A percentile compares a stretch with the other conserved stretches of the same genome.
Evolutionary conservation across 192 early-diverging fungal genomes (phyloP).

Genomic region (Podila minutissima): DNA sequence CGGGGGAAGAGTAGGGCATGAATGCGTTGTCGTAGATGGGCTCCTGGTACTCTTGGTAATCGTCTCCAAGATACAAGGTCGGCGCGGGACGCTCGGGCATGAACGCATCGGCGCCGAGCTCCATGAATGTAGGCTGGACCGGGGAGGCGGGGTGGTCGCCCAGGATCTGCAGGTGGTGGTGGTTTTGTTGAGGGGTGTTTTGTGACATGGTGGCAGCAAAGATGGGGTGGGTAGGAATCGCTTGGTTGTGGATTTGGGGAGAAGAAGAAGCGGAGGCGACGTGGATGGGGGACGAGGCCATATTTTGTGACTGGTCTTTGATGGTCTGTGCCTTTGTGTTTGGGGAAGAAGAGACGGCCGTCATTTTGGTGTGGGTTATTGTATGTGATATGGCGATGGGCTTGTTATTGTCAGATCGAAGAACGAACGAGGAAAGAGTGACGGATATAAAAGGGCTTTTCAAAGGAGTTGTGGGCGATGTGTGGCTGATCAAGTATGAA

Average conservation of each 20-base stretch:
- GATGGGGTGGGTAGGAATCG: constrained; percentile 3
- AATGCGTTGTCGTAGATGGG: constrained; percentile 15
- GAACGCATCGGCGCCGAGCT: constrained; percentile 39
- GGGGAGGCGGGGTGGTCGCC: constrained; percentile 46
- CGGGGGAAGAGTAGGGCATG: constrained; percentile 19
- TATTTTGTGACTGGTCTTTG: constrained; percentile 14
- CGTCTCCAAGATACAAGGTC: constrained; percentile 32
- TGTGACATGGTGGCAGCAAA: constrained; percentile 7
- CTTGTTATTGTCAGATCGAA: not conserved
- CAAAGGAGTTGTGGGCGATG: not conserved
- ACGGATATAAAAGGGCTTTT: not conserved
- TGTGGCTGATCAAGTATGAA: too few relatives aligned
- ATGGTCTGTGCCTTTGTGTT: constrained; percentile 50
- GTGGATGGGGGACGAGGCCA: constrained; percentile 4
- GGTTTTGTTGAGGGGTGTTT: constrained; percentile 7
- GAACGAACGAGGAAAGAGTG: not conserved
- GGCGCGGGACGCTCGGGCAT: constrained; percentile 28
- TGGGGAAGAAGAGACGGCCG: constrained; percentile 40
- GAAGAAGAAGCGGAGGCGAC: not conserved
- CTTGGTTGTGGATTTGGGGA: not conserved
- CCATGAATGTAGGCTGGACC: constrained; percentile 29
- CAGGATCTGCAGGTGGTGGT: constrained; percentile 46
- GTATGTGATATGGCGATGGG: not conserved
- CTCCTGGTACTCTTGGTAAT: constrained; percentile 47
- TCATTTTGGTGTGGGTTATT: constrained; percentile 17